These are phyloP conservation scores for Anthostomella pinea DNA, from an alignment of 2,329 filamentous ascomycete species.

Conservation along the genomic window DNA sequence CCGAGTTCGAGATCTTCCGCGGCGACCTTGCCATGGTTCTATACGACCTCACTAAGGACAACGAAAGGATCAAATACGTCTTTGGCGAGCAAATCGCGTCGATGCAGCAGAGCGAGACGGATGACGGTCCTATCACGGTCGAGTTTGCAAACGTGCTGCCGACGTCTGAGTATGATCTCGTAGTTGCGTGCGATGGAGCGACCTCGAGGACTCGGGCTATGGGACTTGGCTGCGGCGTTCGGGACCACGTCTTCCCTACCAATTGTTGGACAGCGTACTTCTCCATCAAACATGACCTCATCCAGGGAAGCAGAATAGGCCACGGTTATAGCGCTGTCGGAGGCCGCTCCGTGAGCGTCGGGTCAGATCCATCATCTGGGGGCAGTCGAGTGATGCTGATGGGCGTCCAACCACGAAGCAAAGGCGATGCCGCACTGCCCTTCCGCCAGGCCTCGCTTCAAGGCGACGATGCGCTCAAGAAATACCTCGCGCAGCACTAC, in stretches of 20 bases:
- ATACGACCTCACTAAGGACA: slow-evolving; percentile 37
- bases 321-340: slow-evolving; percentile 35
- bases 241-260: slow-evolving; percentile 35
- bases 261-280: slow-evolving; percentile 43
- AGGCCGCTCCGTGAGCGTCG: slow-evolving; percentile 37
- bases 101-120: slow-evolving; percentile 30
- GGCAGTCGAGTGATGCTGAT: slow-evolving; percentile 34
- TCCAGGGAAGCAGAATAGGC: slow-evolving; percentile 36
- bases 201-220: slow-evolving; percentile 46
- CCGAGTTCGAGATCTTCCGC: slow-evolving; percentile 47
- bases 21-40: slow-evolving; percentile 42
- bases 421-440: slow-evolving; percentile 23
- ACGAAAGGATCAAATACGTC: slow-evolving; percentile 35
- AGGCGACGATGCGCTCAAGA: slow-evolving; percentile 35
- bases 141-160: slow-evolving; percentile 38
- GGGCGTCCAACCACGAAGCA: slow-evolving; percentile 30
- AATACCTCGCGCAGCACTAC: slow-evolving; percentile 28
- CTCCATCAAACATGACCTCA: slow-evolving; percentile 36
- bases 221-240: slow-evolving; percentile 37
- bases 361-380: slow-evolving; percentile 30
- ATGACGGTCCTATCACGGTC: slow-evolving; percentile 36
- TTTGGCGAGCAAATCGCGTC: slow-evolving; percentile 37
- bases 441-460: slow-evolving; percentile 40
- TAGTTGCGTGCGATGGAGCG: slow-evolving; percentile 47
- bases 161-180: slow-evolving; percentile 41